Percentiles rank a stretch among this genome's conserved stretches.
phyloP scores from a whole-genome alignment of 2,329 filamentous ascomycete species.

The Epichloe amarillans region DNA sequence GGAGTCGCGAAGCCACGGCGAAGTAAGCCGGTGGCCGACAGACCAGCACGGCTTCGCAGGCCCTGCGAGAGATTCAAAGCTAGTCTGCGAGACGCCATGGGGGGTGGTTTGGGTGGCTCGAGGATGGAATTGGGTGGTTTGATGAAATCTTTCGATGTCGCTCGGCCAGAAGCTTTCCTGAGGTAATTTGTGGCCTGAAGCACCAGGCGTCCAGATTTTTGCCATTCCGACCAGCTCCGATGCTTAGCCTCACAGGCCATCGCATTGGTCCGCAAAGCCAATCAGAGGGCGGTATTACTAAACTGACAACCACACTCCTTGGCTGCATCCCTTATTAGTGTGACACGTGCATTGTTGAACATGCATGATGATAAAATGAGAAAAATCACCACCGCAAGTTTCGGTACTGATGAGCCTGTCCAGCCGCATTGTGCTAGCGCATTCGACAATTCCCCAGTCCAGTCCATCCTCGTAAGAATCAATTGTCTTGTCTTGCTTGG shows the following conservation, averaged over 20 bases:
- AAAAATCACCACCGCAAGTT: too few relatives aligned
- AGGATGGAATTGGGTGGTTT: conserved; percentile 41
- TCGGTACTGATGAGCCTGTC: too few relatives aligned
- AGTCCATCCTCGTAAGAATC: too few relatives aligned
- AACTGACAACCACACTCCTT: conserved; percentile 1
- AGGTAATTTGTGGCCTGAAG: conserved; percentile 30
- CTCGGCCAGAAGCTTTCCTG: conserved; percentile 33
- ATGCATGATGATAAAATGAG: too few relatives aligned
- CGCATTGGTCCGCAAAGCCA: conserved; percentile 14
- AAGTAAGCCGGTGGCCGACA: conserved; percentile 64
- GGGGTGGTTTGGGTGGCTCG: conserved; percentile 35
- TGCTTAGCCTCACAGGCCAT: conserved; percentile 12
- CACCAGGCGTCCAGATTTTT: conserved; percentile 20
- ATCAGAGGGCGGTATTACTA: conserved; percentile 23
- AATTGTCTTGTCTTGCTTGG: too few relatives aligned
- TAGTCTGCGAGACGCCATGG: conserved; percentile 95
- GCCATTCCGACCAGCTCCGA: conserved; percentile 31
- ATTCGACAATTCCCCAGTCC: too few relatives aligned
- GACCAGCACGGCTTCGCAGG: conserved; percentile 74
- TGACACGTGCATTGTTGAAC: too few relatives aligned
- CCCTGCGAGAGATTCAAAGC: conserved; percentile 87
- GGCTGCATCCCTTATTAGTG: too few relatives aligned
- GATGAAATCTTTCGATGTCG: conserved; percentile 35
- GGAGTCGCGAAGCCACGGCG: conserved; percentile 85
- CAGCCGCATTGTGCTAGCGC: too few relatives aligned